Base-by-base conservation (phyloP, 2,329 filamentous ascomycete species). In the Trematosphaeria pertusa region DNA sequence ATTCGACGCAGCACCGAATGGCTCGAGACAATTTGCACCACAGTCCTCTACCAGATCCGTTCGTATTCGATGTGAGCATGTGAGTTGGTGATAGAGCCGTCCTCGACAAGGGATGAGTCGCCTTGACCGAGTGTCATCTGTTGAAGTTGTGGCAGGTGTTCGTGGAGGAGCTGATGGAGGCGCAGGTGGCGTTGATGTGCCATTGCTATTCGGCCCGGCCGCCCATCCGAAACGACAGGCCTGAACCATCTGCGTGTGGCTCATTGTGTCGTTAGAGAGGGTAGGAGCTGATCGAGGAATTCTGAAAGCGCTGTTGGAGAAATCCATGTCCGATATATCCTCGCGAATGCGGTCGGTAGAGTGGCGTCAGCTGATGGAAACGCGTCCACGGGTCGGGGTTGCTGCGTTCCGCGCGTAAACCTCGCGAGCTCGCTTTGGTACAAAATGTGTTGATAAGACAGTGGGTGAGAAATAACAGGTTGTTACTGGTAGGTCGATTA, bases 31-130 rank as follows among this genome's bases (percentile, higher is more conserved):
- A 43, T 70, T 71, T 31, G 48, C 40, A 18, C 65, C 67, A 37
- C 69, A 70, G 17, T 70, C 64, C 42, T 71, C 67, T 5, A 70
- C 66, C 0, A 70, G 34, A 43, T 70, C 65, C 3, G 69, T 71
- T 14, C 69, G 64, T 31, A 71, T 59, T 5, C 64, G 61, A 50
- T 71, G 69, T 14, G 66, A 67, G 39, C 69, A 70, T 5, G 60
- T 43, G 4, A 71, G 62, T 40, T 70, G 67, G 33, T 71, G 69
- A 28, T 70, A 70, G 6, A 70, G 59, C 5, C 65, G 65, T 9
- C 66, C 66, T 42, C 65, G 63, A 39, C 69, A 71, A 15, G 65
- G 60, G 19, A 59, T 58, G 37, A 69, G 64, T 19, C 67, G 65
- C 42, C 63, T 68, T 40, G 57, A 56, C 12, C 58, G 61, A 5